A percentile compares a stretch with the other conserved stretches of the same genome.
phyloP scores from a whole-genome alignment of 306 rosid genomes.

The Phaseolus lunatus region DNA sequence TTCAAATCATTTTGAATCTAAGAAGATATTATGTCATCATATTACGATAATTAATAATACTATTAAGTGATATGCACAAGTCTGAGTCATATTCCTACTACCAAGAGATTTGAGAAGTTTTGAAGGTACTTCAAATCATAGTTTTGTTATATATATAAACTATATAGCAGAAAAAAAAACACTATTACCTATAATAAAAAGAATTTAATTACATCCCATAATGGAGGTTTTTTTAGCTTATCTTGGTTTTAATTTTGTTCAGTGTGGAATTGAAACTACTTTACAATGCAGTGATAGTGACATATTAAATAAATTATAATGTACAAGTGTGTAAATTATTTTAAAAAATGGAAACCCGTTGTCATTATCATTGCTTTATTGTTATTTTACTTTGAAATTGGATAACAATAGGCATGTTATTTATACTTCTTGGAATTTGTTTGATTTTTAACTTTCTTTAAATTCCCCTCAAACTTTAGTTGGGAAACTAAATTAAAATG shows the following conservation, averaged over 20 bases:
- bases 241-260: slow-evolving; percentile 40
- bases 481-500: neutral
- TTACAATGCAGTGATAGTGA: slow-evolving; percentile 24
- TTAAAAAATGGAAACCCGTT: neutral
- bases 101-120: no score
- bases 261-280: slow-evolving; percentile 16
- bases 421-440: neutral
- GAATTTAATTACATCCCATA: slow-evolving; percentile 20
- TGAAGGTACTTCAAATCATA: no score
- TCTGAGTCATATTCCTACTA: no score
- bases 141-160: no score
- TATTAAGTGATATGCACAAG: no score
- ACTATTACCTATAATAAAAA: no score
- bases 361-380: neutral
- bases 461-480: neutral
- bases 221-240: slow-evolving; percentile 19
- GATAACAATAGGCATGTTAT: neutral
- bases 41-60: no score
- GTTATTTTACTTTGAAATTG: neutral
- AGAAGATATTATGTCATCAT: no score
- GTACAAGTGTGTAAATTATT: neutral
- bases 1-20: no score
- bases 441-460: neutral
- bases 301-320: neutral
- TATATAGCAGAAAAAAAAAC: no score